Percentiles rank a stretch among this genome's conserved stretches.
Conservation (phyloP, 495 filamentous ascomycete genomes). For the Neurospora sp. region DNA sequence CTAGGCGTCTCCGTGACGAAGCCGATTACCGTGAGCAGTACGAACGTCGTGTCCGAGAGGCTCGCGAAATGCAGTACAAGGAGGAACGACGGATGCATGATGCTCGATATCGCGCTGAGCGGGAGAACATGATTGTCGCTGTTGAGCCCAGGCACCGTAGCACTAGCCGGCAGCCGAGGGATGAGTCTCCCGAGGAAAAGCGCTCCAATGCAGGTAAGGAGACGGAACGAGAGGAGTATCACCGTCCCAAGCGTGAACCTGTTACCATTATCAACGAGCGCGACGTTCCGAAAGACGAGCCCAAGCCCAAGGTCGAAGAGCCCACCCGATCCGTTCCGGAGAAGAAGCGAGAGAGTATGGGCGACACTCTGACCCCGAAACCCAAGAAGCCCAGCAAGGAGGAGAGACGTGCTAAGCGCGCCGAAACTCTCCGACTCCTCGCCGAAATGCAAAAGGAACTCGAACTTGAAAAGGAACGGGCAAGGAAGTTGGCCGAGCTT, state of each 20-base stretch:
- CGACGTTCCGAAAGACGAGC: slow-evolving; percentile 19
- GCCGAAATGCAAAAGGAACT: slow-evolving; percentile 20
- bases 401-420: slow-evolving; percentile 12
- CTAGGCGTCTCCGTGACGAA: slow-evolving; percentile 16
- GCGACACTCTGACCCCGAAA: slow-evolving; percentile 4
- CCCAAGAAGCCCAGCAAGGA: slow-evolving; percentile 17
- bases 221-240: slow-evolving; percentile 13
- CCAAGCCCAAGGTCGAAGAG: slow-evolving; percentile 9
- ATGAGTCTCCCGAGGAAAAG: slow-evolving; percentile 13
- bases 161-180: background rate
- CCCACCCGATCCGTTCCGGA: background rate
- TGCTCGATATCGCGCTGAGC: slow-evolving; percentile 14
- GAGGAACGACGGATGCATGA: slow-evolving; percentile 13
- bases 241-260: slow-evolving; percentile 11
- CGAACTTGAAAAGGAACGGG: slow-evolving; percentile 18
- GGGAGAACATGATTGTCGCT: slow-evolving; percentile 1
- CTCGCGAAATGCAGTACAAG: slow-evolving; percentile 14
- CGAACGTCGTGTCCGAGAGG: slow-evolving; percentile 17
- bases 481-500: slow-evolving; percentile 7
- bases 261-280: slow-evolving; percentile 20
- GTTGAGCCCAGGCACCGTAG: slow-evolving; percentile 1
- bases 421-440: slow-evolving; percentile 16
- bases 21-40: slow-evolving; percentile 17
- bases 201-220: slow-evolving; percentile 14
- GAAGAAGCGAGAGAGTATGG: slow-evolving; percentile 9